phyloP scores from a whole-genome alignment of 257 asterid genomes.

The Solanum piurae region DNA sequence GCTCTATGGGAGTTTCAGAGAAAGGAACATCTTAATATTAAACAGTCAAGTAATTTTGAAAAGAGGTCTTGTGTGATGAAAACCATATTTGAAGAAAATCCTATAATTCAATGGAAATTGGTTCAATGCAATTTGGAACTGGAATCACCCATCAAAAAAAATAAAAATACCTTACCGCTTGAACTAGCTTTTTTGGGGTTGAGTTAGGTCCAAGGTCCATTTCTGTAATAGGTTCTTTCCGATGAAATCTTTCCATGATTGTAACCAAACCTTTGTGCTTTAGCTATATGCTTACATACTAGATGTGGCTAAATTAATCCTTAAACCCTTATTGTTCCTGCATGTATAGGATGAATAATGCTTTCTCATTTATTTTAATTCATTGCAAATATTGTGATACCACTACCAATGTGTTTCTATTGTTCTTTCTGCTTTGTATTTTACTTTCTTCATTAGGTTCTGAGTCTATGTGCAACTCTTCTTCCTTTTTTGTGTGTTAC shows the following conservation, averaged over 20 bases:
- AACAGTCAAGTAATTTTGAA: not conserved
- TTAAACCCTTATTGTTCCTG: not conserved
- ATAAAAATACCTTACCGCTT: not conserved
- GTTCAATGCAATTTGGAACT: not conserved
- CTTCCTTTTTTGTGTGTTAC: conserved; percentile 1
- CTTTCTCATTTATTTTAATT: not conserved
- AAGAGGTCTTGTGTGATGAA: not conserved
- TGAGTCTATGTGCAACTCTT: not conserved
- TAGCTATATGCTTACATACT: not conserved
- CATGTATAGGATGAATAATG: not conserved
- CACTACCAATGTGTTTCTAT: not conserved
- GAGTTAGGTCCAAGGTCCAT: not conserved
- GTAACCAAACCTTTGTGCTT: not conserved
- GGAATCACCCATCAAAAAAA: not conserved
- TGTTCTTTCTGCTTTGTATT: not conserved
- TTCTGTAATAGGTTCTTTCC: not conserved
- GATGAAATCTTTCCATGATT: not conserved
- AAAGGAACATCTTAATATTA: not conserved
- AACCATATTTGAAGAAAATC: not conserved
- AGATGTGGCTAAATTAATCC: not conserved
- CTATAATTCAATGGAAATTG: not conserved
- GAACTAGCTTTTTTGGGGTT: not conserved
- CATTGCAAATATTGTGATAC: not conserved
- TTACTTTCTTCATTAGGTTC: not conserved
- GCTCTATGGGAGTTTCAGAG: not conserved